These are phyloP conservation scores for Cyberlindnera maritima DNA, from an alignment of 805 yeast genomes.

Conservation along the genomic window DNA sequence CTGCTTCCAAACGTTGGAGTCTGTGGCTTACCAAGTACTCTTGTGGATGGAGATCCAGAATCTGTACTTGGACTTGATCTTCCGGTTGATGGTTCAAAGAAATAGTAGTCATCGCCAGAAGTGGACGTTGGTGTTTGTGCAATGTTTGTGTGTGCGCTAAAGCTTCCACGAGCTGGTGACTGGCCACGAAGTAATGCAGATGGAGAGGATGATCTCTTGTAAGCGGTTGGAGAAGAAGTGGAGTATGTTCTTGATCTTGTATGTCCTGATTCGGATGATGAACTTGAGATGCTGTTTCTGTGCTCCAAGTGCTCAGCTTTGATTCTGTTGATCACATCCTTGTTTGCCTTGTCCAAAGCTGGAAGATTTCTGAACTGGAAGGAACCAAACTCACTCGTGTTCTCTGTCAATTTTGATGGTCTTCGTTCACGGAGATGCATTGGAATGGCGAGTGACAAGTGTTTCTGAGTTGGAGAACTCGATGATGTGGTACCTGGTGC, in stretches of 20 bases:
- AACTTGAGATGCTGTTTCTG: slow-evolving; percentile 36
- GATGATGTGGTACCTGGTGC: slow-evolving; percentile 18
- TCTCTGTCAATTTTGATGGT: slow-evolving; percentile 66
- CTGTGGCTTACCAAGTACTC: slow-evolving; percentile 19
- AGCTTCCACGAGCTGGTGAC: slow-evolving; percentile 31
- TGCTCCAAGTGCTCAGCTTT: slow-evolving; percentile 70
- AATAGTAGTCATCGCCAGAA: slow-evolving; percentile 30
- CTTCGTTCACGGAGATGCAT: slow-evolving; percentile 66
- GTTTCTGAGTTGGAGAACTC: slow-evolving; percentile 34
- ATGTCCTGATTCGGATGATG: slow-evolving; percentile 34
- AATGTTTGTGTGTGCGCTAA: slow-evolving; percentile 16
- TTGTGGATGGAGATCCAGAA: slow-evolving; percentile 27
- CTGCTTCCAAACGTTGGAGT: slow-evolving; percentile 21
- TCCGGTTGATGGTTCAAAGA: slow-evolving; percentile 29
- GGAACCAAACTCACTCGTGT: slow-evolving; percentile 77
- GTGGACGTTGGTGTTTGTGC: slow-evolving; percentile 29
- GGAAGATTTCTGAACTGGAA: slow-evolving; percentile 87
- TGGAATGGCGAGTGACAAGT: slow-evolving; percentile 48
- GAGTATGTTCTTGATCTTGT: slow-evolving; percentile 31
- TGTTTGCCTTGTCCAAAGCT: slow-evolving; percentile 89
- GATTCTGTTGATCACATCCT: slow-evolving; percentile 84
- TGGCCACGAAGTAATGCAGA: slow-evolving; percentile 29
- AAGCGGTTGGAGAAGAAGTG: slow-evolving; percentile 34
- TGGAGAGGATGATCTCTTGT: slow-evolving; percentile 49
- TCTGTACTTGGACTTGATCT: slow-evolving; percentile 34